Base-by-base conservation (phyloP, 1,139 yeast species). In the Kurtzmaniella natalensis region DNA sequence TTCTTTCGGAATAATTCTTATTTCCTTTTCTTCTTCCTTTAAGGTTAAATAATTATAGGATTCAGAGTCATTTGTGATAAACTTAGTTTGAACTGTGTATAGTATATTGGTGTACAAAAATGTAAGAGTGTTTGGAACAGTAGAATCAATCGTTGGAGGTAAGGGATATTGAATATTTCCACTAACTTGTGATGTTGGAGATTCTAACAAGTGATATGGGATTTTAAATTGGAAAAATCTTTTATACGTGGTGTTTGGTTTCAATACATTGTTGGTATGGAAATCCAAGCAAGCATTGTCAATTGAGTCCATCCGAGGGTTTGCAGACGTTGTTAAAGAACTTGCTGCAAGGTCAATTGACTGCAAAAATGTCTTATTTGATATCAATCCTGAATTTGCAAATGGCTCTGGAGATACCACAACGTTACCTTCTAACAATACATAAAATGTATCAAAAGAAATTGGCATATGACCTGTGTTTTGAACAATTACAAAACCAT, bases 301-400 rank as follows among this genome's bases (percentile, higher is more conserved):
- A 3, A 45, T 11, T 0, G 62, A 54, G 37, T 64, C 69, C 4
- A 37, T 28, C 36, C 66, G 72, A 4, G 71, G 70, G 20, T 54
- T 61, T 26, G 72, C 46, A 66, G 22, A 73, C 69, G 43, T 57
- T 67, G 6, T 70, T 55, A 72, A 72, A 9, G 29, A 69, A 23
- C 67, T 59, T 2, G 74, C 75, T 22, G 53, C 48, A 37, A 66
- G 64, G 42, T 68, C 74, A 44, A 61, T 62, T 70, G 67, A 64
- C 39, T 68, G 69, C 41, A 68, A 48, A 36, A 61, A 61, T 33
- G 53, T 57, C 25, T 46, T 46, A 25, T 47, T 33, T 30, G 59
- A 61, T 2, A 59, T 49, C 4, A 58, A 33, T 1, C 66, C 64
- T 14, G 52, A 55, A 29, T 57, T 53, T 26, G 45, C 32, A n/a